Conservation (phyloP, 352 stramenopile species). For the Phytophthora citricola region DNA sequence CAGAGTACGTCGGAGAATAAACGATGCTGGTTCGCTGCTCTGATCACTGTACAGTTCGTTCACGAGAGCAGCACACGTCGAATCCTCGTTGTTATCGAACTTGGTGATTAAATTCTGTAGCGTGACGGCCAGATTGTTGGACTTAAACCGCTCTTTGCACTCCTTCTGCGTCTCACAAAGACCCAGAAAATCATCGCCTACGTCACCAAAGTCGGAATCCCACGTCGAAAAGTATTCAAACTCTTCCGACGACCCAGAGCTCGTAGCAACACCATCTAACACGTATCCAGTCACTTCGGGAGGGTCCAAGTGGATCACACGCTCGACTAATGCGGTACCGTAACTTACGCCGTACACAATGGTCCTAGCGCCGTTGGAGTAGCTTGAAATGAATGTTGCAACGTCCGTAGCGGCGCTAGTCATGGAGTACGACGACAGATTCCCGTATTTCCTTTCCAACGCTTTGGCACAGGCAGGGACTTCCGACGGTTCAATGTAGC, state of each 20-base stretch:
- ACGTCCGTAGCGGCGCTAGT: conserved; percentile 54
- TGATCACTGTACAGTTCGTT: conserved; percentile 2
- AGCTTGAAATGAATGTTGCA: conserved; percentile 40
- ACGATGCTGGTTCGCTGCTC: conserved; percentile 26
- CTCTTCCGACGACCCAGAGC: conserved; percentile 36
- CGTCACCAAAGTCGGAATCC: conserved; percentile 46
- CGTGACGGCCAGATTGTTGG: conserved; percentile 18
- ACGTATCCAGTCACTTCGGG: conserved; percentile 53
- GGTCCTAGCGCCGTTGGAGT: conserved; percentile 26
- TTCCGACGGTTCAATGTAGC: conserved; percentile 28
- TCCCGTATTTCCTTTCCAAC: conserved; percentile 47
- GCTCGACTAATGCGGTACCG: conserved; percentile 53
- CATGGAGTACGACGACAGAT: conserved; percentile 53
- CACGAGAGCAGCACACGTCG: conserved; percentile 35
- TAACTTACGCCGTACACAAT: conserved; percentile 61
- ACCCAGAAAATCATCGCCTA: conserved; percentile 43
- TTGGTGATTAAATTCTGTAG: conserved; percentile 29
- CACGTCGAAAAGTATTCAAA: conserved; percentile 47
- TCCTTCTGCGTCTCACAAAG: conserved; percentile 25
- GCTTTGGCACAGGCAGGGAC: conserved; percentile 48
- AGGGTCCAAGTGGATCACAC: conserved; percentile 54
- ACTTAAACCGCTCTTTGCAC: conserved; percentile 31
- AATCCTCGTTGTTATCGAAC: conserved; percentile 34
- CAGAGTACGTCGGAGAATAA: conserved; percentile 33
- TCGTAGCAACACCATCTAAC: conserved; percentile 51